Base-by-base conservation (phyloP, 2,329 filamentous ascomycete genomes). In the Xylaria multiplex region DNA sequence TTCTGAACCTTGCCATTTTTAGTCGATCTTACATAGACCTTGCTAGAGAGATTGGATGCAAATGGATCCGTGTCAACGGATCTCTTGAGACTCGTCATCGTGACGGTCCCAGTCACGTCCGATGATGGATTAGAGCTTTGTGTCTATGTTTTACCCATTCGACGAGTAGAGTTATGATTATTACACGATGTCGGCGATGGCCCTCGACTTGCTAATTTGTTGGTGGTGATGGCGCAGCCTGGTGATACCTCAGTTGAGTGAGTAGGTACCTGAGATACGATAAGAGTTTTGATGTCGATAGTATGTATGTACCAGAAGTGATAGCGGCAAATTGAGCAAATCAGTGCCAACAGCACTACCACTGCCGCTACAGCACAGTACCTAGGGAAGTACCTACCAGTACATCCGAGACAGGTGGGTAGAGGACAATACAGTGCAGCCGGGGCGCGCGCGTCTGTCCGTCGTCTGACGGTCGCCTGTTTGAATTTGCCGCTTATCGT, bases 1-100 rank as follows among this genome's bases (percentile, higher is more conserved):
- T 99, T 99, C 80, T 98, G 96, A 66, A 98, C 95, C 83, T 97
- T 97, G 80, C 96, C 96, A 79, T 90, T 96, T 80, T 93, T 94
- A 54, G 95, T 97, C 30, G 96, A 97, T 67, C 96, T 88, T 70
- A 99, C 92, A 77, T 96, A 99, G 74, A 96, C 89, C 82, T 98
- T 99, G 86, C 91, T 97, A 37, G 93, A 95, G 70, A 98, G 91
- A 76, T 91, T 97, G 53, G 90, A 84, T 35, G 89, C 85, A 66
- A 83, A 77, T 11, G 85, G 80, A 62, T 88, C 86, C 30, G 81
- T 78, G 30, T 82, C 83, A 52, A 83, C 77, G 8, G 83, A 82
- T 75, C 88, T 79, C 77, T 91, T 91, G 68, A 91, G 83, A 74
- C 88, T 90, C 65, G 88, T 87, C 89, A 91, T 91, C 6, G 22